A percentile compares a stretch with the other conserved stretches of the same genome.
These are phyloP conservation scores for Lactifluus echinatus DNA, from an alignment of 768 basidiomycete genomes.

Conservation along the genomic window DNA sequence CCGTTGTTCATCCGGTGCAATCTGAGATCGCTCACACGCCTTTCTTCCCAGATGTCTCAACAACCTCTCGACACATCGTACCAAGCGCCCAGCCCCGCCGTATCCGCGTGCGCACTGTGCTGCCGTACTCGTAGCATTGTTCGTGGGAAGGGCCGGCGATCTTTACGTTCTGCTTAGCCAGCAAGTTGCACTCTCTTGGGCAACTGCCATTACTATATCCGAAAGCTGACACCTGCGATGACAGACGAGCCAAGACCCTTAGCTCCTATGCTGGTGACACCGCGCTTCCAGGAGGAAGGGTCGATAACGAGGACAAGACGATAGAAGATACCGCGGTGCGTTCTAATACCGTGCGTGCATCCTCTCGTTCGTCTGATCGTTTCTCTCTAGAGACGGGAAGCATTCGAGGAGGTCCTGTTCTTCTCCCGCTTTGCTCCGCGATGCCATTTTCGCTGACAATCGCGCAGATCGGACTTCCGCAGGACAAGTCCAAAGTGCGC, in stretches of 20 bases:
- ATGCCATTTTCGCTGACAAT: neutral
- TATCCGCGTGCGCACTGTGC: constrained; percentile 55
- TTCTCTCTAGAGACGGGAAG: constrained; percentile 61
- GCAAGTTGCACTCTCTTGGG: constrained; percentile 37
- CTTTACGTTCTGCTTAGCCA: constrained; percentile 78
- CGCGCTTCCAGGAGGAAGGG: constrained; percentile 78
- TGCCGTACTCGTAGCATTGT: constrained; percentile 76
- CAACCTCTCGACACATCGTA: constrained; percentile 11
- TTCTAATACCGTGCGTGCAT: constrained; percentile 2
- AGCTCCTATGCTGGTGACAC: constrained; percentile 82
- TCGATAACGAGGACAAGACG: constrained; percentile 56
- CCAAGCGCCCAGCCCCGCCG: constrained; percentile 20
- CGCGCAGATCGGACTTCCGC: constrained; percentile 71
- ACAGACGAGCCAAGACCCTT: constrained; percentile 64
- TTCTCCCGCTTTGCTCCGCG: neutral
- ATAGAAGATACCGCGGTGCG: constrained; percentile 77
- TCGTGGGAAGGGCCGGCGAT: constrained; percentile 77
- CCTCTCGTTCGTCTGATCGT: neutral
- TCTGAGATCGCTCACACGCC: neutral
- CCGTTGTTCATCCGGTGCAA: neutral
- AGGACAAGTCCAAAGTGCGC: constrained; percentile 59
- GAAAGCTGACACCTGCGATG: neutral
- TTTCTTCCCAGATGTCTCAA: constrained; percentile 6
- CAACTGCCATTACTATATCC: neutral
- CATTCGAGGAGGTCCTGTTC: constrained; percentile 71